These are phyloP conservation scores for Neospora caninum DNA, from an alignment of 169 alveolate genomes.

Conservation along the genomic window DNA sequence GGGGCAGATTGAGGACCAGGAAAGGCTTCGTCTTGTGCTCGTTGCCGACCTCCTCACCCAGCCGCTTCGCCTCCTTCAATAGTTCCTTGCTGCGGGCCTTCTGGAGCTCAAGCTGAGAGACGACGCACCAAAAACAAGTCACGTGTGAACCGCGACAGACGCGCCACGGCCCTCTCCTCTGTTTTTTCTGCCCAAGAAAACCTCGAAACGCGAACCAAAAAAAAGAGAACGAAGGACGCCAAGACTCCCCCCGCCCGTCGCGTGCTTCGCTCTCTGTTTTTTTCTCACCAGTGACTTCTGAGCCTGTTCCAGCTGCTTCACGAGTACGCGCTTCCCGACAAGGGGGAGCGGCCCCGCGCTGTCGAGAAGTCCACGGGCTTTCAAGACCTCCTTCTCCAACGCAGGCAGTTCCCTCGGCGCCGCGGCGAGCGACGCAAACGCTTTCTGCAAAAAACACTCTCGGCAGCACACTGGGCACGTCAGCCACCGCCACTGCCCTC, in stretches of 20 bases:
- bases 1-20: conserved; percentile 19
- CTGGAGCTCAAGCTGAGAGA: conserved; percentile 63
- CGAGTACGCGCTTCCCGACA: conserved; percentile 48
- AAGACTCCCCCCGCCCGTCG: no score
- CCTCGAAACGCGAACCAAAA: no score
- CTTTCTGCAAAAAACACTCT: no score
- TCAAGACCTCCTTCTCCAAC: conserved; percentile 58
- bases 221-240: no score
- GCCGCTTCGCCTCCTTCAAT: conserved; percentile 53
- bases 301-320: conserved; percentile 58
- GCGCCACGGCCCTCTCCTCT: no score
- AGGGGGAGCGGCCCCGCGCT: conserved; percentile 50
- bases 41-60: conserved; percentile 60
- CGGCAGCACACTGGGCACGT: no score
- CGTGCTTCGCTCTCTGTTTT: not conserved
- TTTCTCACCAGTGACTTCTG: conserved; percentile 54
- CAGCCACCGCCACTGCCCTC: no score
- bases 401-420: conserved; percentile 15
- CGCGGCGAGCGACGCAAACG: not conserved
- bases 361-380: conserved; percentile 47
- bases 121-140: not conserved
- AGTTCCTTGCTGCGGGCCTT: conserved; percentile 66
- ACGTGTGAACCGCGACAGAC: no score
- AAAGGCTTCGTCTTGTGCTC: conserved; percentile 32
- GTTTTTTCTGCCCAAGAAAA: no score